These are phyloP conservation scores for Phytopythium mirpurense DNA, from an alignment of 352 stramenopile species.

Conservation along the genomic window DNA sequence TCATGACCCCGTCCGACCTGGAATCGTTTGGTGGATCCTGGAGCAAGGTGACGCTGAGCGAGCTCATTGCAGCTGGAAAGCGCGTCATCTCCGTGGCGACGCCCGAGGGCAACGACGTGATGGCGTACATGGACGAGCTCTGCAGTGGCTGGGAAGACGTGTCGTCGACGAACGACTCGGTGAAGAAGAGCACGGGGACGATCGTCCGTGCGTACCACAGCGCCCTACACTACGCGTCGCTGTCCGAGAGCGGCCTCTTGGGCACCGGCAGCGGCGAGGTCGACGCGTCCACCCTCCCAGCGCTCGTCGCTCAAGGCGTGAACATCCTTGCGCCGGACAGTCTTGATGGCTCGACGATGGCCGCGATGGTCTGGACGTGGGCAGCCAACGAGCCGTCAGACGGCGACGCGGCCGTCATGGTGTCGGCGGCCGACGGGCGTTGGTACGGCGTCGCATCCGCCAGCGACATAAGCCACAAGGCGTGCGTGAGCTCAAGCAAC, in stretches of 20 bases:
- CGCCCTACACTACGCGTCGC: constrained; percentile 42
- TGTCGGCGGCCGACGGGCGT: constrained; percentile 42
- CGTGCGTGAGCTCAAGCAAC: constrained; percentile 48
- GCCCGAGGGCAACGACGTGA: constrained; percentile 38
- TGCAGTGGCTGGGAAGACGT: constrained; percentile 42
- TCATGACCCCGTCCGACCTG: constrained; percentile 46
- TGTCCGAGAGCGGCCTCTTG: constrained; percentile 29
- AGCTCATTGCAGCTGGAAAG: constrained; percentile 42
- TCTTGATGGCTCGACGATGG: constrained; percentile 41
- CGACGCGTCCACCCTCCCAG: constrained; percentile 29
- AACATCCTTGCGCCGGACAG: constrained; percentile 56
- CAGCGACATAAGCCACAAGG: constrained; percentile 36
- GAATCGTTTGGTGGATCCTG: constrained; percentile 28
- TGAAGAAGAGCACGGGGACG: constrained; percentile 30
- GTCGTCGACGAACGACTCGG: constrained; percentile 15
- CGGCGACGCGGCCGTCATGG: constrained; percentile 29
- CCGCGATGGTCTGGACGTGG: constrained; percentile 62
- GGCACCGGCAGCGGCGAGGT: constrained; percentile 16
- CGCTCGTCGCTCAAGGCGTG: constrained; percentile 47
- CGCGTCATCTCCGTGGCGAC: constrained; percentile 46
- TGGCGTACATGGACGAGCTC: constrained; percentile 47
- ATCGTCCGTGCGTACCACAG: constrained; percentile 47
- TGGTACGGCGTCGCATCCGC: constrained; percentile 45
- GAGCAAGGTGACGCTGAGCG: constrained; percentile 39
- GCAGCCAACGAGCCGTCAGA: constrained; percentile 38